Evolutionary conservation across 106 monocot genomes (phyloP), one percentile per base, ranked within the genome.

Genomic region (Phalaenopsis aphrodite): DNA sequence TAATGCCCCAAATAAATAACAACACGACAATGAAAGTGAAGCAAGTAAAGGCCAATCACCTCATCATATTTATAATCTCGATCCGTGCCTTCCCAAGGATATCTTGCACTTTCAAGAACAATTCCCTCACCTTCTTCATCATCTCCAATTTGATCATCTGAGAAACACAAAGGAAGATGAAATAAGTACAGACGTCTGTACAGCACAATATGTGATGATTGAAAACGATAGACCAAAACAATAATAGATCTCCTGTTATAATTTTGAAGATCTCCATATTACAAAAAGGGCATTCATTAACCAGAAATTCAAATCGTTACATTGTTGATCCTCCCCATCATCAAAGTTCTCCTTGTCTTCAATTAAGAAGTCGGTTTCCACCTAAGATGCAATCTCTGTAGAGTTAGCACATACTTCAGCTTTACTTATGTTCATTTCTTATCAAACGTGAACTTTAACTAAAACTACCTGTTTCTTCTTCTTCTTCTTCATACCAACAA

Each of bases 401-500:
- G 64, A 65, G n/a, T 65, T 65, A 65, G 21, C 64, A 64, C 64
- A 64, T 64, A 7, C 23, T n/a, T 64, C 24, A 64, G 8, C 64
- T 8, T 64, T 64, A 64, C 24, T 23, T n/a, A 52, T 67, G 38
- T 67, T 11, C 75, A 15, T 24, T 17, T n/a, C 8, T 2, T 39
- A 77, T 85, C 82, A 68, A 75, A 21, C 21, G 23, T 64, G 64
- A 64, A 9, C n/a, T 64, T 64, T 23, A 64, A 64, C 8, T 64
- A n/a, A 56, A 15, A 64, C 64, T 64, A 94, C 97, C 78, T 58
- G 96, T 81, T 97, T 97, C 87, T 94, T 97, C 82, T 97, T 94
- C 87, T 94, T 97, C 58, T 97, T 94, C 92, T 94, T 97, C 92
- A 85, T 73, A 42, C 94, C 94, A 86, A 43, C 82, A 86, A 97